Base-by-base conservation (phyloP, 1,284 basidiomycete species). In the Pascua sp. region DNA sequence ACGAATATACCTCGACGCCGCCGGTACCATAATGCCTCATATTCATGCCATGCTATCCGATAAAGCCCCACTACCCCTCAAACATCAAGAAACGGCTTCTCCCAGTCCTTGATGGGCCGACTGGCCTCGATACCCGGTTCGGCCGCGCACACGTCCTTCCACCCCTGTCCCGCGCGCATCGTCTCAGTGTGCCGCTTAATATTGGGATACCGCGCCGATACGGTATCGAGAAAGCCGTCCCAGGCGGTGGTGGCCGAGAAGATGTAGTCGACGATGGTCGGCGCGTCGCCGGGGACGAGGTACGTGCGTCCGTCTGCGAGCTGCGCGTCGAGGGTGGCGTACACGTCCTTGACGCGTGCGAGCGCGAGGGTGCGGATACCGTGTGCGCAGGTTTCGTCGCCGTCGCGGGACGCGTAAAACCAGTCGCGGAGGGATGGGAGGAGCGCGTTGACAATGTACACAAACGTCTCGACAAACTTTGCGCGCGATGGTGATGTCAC, bases 391-490 rank as follows among this genome's bases (percentile, higher is more conserved):
- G 32, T 12, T 11, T 15, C n/a, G 17, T 50, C 44, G 11, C 46
- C 51, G 41, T 56, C 58, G 41, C 52, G 61, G 32, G 53, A 55
- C 10, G 66, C 66, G 54, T 68, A 68, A 47, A 68, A 55, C 62
- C 61, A 64, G 54, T 68, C 66, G 18, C 66, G 55, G 42, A 68
- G 56, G 7, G 62, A 55, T 2, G 66, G 66, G 11, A 62, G 57
- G 24, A 66, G 51, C 37, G 51, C 39, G 54, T 66, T 66, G 53
- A 61, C 57, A 45, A 68, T 53, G 45, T 47, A 64, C 11, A 58
- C 18, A 48, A 62, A 57, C 15, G 56, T 61, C 51, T 66, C 64
- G 47, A 66, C 44, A 45, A 57, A 66, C 11, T 50, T 42, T 0
- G 59, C 55, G 9, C 53, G 58, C 38, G 43, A 50, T 16, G 44